Percentiles rank a stretch among this genome's conserved stretches.
phyloP scores from a whole-genome alignment of 75 land plant genomes.

The Picea sitchensis region DNA sequence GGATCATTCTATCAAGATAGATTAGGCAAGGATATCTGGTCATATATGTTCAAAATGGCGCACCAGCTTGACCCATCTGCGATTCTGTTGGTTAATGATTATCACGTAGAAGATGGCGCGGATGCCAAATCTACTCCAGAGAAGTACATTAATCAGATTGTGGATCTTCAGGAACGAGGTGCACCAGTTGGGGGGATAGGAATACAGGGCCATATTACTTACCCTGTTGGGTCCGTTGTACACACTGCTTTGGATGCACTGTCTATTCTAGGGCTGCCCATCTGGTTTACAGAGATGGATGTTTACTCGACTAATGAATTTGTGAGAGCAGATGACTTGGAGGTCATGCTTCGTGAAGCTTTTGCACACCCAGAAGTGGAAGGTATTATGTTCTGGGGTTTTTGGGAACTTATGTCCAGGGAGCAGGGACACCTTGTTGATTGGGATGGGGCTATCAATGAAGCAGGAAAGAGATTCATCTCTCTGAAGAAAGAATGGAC shows the following conservation, averaged over 20 bases:
- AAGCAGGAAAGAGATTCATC: constrained; percentile 67
- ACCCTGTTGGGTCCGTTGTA: constrained; percentile 80
- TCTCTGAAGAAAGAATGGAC: constrained; percentile 86
- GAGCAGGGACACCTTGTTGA: constrained; percentile 67
- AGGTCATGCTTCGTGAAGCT: constrained; percentile 84
- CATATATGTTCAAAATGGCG: constrained; percentile 79
- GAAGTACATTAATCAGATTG: constrained; percentile 77
- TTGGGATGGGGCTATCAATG: constrained; percentile 87
- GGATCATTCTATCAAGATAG: constrained; percentile 75
- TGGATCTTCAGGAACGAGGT: constrained; percentile 66
- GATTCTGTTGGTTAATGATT: constrained; percentile 86
- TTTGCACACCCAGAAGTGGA: constrained; percentile 92
- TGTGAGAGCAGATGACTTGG: constrained; percentile 90
- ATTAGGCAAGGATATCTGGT: constrained; percentile 63
- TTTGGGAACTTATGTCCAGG: constrained; percentile 85
- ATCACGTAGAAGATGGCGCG: constrained; percentile 83
- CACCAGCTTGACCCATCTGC: constrained; percentile 79
- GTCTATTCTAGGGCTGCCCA: constrained; percentile 66
- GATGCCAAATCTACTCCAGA: constrained; percentile 77
- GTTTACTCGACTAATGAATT: constrained; percentile 79
- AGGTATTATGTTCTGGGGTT: constrained; percentile 94
- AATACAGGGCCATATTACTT: constrained; percentile 74
- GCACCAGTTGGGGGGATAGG: constrained; percentile 95
- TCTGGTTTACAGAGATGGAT: constrained; percentile 97
- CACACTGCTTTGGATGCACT: constrained; percentile 62